Evolutionary conservation across 805 yeast genomes (phyloP), one percentile per base, ranked within the genome.

Genomic region (Tetrapisispora pingtungensis): DNA sequence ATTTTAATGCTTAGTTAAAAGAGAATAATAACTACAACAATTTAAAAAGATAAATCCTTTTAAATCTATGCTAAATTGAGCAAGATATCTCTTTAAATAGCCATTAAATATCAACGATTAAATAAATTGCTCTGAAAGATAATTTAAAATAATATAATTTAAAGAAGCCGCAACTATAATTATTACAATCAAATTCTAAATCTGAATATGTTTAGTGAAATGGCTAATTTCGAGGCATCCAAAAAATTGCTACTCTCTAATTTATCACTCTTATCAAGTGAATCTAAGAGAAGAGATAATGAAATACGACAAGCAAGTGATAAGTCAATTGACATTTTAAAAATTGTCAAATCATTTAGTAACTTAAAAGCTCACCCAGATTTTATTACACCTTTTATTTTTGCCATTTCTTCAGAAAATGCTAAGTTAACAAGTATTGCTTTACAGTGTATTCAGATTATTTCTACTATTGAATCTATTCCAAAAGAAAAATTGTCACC

Each of bases 321-420:
- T 40, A 66, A 69, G 45, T 75, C 84, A 1, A 48, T 77, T 32
- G 73, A 68, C 28, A 61, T 71, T 0, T 54, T 78, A 33, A 71
- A 71, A 48, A 51, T 65, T 2, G 66, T 50, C 42, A 58, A 53
- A 34, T 52, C 54, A n/a, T 44, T 53, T 28, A 56, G 55, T 14
- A 63, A 56, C 8, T 60, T 80, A 19, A 51, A 74, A 1, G 61
- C 69, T 24, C 69, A 73, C 47, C 68, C 77, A 0, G 77, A 74
- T 36, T 79, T 82, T 53, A 71, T 79, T 4, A 65, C 70, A 3
- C 96, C 97, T 0, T 80, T 86, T 47, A 59, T 84, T 12, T 59
- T 80, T 40, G 80, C 95, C 0, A 82, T 95, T 53, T 74, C 79
- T 10, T 73, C 90, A 0, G 75, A 84, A 41, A 86, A 83, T 61